phyloP scores from a whole-genome alignment of 2,329 filamentous ascomycete genomes.

The Beauveria asiatica region DNA sequence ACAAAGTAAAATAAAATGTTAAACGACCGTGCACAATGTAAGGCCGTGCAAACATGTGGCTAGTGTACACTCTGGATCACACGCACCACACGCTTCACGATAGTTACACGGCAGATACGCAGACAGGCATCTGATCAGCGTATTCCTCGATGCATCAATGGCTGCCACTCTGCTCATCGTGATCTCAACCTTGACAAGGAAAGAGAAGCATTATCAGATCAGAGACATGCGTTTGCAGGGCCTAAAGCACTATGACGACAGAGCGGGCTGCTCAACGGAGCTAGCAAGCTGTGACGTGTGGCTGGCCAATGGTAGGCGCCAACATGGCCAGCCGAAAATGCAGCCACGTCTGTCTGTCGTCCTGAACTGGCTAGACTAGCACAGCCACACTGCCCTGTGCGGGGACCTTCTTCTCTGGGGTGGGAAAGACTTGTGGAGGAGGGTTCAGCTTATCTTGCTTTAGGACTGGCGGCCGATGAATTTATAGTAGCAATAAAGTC shows the following conservation, averaged over 20 bases:
- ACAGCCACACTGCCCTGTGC: conserved; percentile 4
- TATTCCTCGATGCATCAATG: not conserved
- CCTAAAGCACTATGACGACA: conserved; percentile 10
- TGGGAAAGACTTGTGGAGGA: not conserved
- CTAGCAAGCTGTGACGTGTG: not conserved
- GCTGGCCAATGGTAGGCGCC: not conserved
- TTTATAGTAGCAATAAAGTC: not conserved
- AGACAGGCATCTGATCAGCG: not conserved
- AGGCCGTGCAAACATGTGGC: not conserved
- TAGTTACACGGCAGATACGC: not conserved
- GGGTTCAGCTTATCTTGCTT: not conserved
- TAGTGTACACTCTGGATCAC: not conserved
- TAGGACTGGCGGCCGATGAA: not conserved
- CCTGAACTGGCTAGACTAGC: not conserved
- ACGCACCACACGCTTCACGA: no score
- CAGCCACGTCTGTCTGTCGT: conserved; percentile 3
- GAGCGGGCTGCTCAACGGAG: conserved; percentile 1
- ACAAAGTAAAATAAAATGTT: no score
- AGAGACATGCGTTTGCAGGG: conserved; percentile 10
- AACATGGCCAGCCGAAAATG: not conserved
- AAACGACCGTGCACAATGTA: no score
- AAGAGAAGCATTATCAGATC: not conserved
- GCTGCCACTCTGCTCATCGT: not conserved
- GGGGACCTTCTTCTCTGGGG: not conserved
- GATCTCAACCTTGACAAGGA: not conserved